These are phyloP conservation scores for Clonostachys byssicola DNA, from an alignment of 2,329 filamentous ascomycete species.

Conservation along the genomic window DNA sequence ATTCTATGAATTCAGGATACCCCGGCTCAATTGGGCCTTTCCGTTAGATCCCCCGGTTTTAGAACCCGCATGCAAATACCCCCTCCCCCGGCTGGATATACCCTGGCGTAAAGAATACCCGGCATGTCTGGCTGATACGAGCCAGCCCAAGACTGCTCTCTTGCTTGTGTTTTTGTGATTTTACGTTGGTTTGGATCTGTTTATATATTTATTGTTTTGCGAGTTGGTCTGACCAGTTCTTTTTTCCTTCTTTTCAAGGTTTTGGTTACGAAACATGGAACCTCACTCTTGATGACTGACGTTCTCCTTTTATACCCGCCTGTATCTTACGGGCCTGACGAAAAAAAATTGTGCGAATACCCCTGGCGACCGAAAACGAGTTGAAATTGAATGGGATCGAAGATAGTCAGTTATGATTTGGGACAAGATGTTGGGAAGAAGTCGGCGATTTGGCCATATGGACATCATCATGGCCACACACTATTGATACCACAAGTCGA, in stretches of 20 bases:
- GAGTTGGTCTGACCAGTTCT: constrained; percentile 5
- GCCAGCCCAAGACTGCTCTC: constrained; percentile 1
- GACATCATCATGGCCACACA: no score
- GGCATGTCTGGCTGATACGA: constrained; percentile 27
- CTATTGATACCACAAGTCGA: no score
- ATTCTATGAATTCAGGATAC: constrained; percentile 96
- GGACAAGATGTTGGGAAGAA: background rate
- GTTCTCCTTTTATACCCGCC: constrained; percentile 27
- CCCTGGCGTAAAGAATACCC: constrained; percentile 59
- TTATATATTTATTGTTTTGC: constrained; percentile 3
- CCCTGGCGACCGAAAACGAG: constrained; percentile 6
- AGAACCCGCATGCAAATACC: constrained; percentile 51
- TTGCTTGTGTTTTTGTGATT: constrained; percentile 11
- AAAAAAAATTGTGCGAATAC: constrained; percentile 25
- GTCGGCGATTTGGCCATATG: no score
- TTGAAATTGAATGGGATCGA: no score
- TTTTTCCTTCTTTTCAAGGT: constrained; percentile 7
- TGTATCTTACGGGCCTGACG: constrained; percentile 12
- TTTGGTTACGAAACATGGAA: constrained; percentile 15
- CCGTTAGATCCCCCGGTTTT: constrained; percentile 63
- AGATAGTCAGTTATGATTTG: background rate
- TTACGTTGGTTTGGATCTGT: constrained; percentile 5
- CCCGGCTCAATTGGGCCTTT: constrained; percentile 86
- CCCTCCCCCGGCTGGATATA: constrained; percentile 57
- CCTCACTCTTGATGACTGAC: constrained; percentile 24